Base-by-base conservation (phyloP, 345 rosid genomes). In the Sonneratia caseolaris region DNA sequence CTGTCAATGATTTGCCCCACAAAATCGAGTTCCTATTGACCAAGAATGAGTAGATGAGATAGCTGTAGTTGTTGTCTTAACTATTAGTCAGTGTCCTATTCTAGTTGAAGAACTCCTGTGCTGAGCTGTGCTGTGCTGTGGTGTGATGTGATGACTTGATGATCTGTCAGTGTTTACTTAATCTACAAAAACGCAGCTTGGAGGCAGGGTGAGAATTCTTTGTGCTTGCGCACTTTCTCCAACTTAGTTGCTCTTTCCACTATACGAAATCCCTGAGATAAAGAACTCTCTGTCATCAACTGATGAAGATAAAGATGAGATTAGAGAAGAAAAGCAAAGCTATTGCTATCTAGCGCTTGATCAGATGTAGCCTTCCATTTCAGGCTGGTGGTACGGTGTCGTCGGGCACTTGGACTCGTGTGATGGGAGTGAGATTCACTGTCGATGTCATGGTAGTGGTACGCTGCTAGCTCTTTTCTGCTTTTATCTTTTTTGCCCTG, bases 361-460 rank as follows among this genome's bases (percentile, higher is more conserved):
- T 74, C 57, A 43, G 42, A 48, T 68, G 56, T 72, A 37, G 16
- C 64, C n/a, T 77, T 64, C 43, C 27, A 66, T 68, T 68, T 76
- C 86, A 94, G 97, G 98, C 69, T 94, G 98, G 98, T 94, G 98
- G 98, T 94, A 89, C 77, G 89, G 95, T 75, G 77, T 86, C 12
- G 93, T 91, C 45, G 96, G 97, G 42, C 98, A 94, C 86, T 72
- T 86, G 81, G 95, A 88, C 74, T 82, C 91, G 9, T 94, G 98
- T 81, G 93, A 84, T 71, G 93, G 95, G 51, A 94, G 79, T 73
- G 82, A 76, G 65, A 81, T 73, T 80, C 84, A 76, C 74, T 94
- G 98, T 75, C 76, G 66, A 14, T 94, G 98, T 74, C 90, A 79
- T 72, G 62, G 62, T 55, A 83, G 80, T 45, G 93, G 96, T 89